phyloP scores from a whole-genome alignment of 1,284 basidiomycete genomes.

The Cerioporus squamosus region DNA sequence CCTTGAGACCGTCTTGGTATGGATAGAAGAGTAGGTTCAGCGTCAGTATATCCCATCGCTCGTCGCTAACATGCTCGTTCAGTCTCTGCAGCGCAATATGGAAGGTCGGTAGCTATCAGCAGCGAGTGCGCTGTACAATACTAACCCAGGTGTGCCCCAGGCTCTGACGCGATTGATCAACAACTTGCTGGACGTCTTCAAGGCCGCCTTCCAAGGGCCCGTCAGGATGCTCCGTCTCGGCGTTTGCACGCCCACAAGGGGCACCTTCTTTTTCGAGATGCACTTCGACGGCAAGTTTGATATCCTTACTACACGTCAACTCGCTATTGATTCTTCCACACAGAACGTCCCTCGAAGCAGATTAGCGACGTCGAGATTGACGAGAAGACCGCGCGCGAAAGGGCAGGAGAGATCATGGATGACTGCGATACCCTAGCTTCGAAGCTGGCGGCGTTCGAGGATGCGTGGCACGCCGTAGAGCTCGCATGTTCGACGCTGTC shows the following conservation, averaged over 20 bases:
- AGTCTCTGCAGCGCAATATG: no score
- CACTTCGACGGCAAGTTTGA: conserved; percentile 13
- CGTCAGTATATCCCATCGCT: no score
- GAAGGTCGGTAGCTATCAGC: no score
- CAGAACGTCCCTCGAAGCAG: neutral
- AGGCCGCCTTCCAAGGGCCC: conserved; percentile 24
- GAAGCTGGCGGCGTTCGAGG: conserved; percentile 31
- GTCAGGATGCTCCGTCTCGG: conserved; percentile 30
- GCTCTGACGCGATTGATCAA: conserved; percentile 12
- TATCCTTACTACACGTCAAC: neutral
- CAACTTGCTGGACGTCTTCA: conserved; percentile 28
- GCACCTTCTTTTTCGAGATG: conserved; percentile 10
- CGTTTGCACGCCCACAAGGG: conserved; percentile 12
- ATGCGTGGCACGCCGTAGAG: conserved; percentile 33
- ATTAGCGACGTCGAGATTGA: conserved; percentile 1
- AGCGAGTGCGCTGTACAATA: neutral
- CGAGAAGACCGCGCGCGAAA: conserved; percentile 11
- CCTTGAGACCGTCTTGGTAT: conserved; percentile 27
- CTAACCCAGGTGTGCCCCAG: neutral
- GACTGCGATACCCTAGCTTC: conserved; percentile 29
- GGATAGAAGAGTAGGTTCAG: conserved; percentile 27
- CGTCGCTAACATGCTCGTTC: no score
- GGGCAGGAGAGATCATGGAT: conserved; percentile 14
- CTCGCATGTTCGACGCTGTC: conserved; percentile 27
- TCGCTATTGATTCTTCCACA: neutral